Base-by-base conservation (phyloP, 2,329 filamentous ascomycete genomes). In the Aspergillus ustus region DNA sequence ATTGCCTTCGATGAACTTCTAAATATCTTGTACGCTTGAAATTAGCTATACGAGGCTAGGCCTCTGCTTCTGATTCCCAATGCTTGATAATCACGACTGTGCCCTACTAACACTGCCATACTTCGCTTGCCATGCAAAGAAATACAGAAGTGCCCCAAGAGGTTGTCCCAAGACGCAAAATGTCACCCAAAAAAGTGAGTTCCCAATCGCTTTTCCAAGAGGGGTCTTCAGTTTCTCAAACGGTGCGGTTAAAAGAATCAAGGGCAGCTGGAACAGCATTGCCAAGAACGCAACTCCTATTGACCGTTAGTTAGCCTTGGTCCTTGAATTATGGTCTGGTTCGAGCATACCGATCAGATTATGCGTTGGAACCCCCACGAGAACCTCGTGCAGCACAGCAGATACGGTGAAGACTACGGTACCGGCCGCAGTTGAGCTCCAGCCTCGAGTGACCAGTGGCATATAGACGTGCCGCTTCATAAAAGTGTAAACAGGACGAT, bases 61-160 rank as follows among this genome's bases (percentile, higher is more conserved):
- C 3, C 19, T 17, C n/a, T 43, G 11, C 34, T 40, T 40, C 11
- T 13, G 34, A 40, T 40, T 40, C 15, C 34, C 34, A 40, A 40
- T 13, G 34, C 34, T 34, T 19, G 43, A 4, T 22, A 44, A 45
- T 59, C 59, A 71, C 46, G 51, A 48, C 7, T 62, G 31, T 65
- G 72, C 69, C 52, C 72, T 74, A 66, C 81, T 91, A 22, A 93
- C 89, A 70, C 89, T 93, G 13, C 95, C 95, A 74, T 97, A 97
- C 81, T 98, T 98, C 59, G 92, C 92, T 79, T 98, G 94, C 94
- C 95, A 99, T 1, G 93, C 93, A 75, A 98, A 98, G 77, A 97
- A 99, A 77, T 99, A 99, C 75, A 96, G 83, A 63, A 99, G 81
- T 0, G 92, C 93, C 1, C 92, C 95, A 69, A 98, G 86, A 0